phyloP scores from a whole-genome alignment of 257 asterid species.

The Eucommia ulmoides region DNA sequence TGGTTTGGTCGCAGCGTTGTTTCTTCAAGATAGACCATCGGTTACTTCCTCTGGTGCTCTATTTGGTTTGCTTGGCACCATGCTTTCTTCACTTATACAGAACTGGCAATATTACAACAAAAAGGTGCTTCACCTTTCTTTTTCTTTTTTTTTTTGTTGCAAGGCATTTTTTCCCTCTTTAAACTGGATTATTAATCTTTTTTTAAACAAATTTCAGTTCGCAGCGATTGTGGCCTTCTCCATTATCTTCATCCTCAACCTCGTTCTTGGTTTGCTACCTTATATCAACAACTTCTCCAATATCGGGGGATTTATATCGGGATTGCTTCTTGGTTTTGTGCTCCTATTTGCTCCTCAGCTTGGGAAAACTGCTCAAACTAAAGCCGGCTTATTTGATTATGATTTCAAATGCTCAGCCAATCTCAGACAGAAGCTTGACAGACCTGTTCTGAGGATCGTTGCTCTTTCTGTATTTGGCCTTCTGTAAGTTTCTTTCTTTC shows the following conservation, averaged over 20 bases:
- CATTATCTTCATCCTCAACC: constrained; percentile 34
- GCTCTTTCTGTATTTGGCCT: constrained; percentile 40
- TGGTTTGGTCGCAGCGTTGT: constrained; percentile 53
- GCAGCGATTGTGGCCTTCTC: constrained; percentile 33
- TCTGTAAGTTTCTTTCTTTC: constrained; percentile 45
- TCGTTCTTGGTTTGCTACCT: constrained; percentile 62
- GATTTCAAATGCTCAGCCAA: constrained; percentile 33
- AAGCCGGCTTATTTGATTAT: constrained; percentile 57
- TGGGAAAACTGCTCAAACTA: constrained; percentile 29
- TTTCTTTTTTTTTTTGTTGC: too few relatives aligned
- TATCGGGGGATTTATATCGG: constrained; percentile 70
- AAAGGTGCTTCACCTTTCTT: constrained; percentile 38
- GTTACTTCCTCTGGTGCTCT: constrained; percentile 76
- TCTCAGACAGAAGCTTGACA: constrained; percentile 37
- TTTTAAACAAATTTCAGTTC: constrained; percentile 25
- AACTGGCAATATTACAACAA: constrained; percentile 59
- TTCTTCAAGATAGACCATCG: constrained; percentile 68
- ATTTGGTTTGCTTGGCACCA: constrained; percentile 75
- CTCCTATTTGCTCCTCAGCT: constrained; percentile 51
- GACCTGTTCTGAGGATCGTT: constrained; percentile 42
- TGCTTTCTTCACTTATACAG: constrained; percentile 55
- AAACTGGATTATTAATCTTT: not conserved
- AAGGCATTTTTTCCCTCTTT: not conserved
- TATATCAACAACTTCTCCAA: constrained; percentile 65
- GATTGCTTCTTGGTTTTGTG: constrained; percentile 59